These are phyloP conservation scores for Amphibolis antarctica DNA, from an alignment of 106 monocot genomes.

Conservation along the genomic window DNA sequence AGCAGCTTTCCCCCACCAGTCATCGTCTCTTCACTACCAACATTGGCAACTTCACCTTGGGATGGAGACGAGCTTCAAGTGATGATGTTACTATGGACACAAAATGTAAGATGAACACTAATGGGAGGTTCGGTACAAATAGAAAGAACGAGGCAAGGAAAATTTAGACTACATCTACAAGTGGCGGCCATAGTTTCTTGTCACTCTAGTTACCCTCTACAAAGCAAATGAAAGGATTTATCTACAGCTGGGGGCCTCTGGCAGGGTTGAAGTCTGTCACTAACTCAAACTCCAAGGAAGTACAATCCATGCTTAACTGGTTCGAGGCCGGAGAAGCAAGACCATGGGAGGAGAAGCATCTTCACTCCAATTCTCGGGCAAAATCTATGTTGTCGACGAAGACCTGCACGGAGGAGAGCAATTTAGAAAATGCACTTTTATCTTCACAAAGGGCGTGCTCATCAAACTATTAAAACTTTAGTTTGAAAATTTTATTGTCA, in stretches of 20 bases:
- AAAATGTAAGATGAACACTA: too few species aligned
- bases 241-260: neutral
- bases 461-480: too few species aligned
- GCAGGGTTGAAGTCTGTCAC: neutral
- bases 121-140: too few species aligned
- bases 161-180: neutral
- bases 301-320: too few species aligned
- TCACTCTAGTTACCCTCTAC: neutral
- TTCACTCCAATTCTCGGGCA: slow-evolving; percentile 58
- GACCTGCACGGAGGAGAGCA: slow-evolving; percentile 33
- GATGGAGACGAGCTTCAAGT: too few species aligned
- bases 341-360: neutral
- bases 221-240: neutral
- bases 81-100: too few species aligned
- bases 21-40: too few species aligned
- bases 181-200: neutral
- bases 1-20: too few species aligned
- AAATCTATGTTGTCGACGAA: slow-evolving; percentile 90
- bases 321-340: too few species aligned
- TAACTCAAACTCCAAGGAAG: too few species aligned
- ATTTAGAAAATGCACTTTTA: neutral
- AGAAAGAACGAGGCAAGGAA: too few species aligned
- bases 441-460: neutral
- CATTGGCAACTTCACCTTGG: too few species aligned
- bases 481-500: neutral